Evolutionary conservation across 2,329 filamentous ascomycete genomes (phyloP), one percentile per base, ranked within the genome.

Genomic region (Fusarium circinatum): DNA sequence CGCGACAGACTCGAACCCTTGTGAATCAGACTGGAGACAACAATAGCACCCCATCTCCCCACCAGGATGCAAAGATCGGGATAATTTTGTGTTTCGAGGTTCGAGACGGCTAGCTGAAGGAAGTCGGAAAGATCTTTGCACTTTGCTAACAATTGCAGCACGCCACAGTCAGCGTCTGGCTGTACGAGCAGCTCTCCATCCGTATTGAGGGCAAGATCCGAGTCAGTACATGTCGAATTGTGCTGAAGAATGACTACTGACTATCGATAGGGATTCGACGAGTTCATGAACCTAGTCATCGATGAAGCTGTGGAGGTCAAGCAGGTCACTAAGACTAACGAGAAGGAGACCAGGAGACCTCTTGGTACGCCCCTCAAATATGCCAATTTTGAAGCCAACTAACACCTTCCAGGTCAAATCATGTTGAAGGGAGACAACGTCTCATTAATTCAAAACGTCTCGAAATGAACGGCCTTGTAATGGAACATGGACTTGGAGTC

Each of bases 251-350:
- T 28, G 49, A 20, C 10, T 44, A 24, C 67, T 77, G 47, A 65
- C 48, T 28, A 41, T 45, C 4, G n/a, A 8, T 13, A 98, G 95
- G 95, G 96, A 20, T 99, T 99, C 77, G 96, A 99, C 82, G 96
- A 99, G 84, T 99, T 98, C 86, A 98, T 99, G 95, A 99, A 99
- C 85, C 87, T 99, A 56, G 96, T 98, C 44, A 89, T 98, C 75
- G 96, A 99, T 80, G 95, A 99, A 78, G 96, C 96, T 36, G 91
- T 98, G 65, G 96, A 98, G 84, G 95, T 99, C 49, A 93, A 92
- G 82, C 89, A 94, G 80, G 87, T 94, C 62, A 95, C 93, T 72
- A 97, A 97, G 87, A 91, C 90, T 22, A 92, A 93, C 76, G 82
- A 87, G 47, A 90, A 92, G 75, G 95, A 97, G 84, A 91, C 90